Conservation (phyloP, 257 asterid species). For the Primulina eburnea region DNA sequence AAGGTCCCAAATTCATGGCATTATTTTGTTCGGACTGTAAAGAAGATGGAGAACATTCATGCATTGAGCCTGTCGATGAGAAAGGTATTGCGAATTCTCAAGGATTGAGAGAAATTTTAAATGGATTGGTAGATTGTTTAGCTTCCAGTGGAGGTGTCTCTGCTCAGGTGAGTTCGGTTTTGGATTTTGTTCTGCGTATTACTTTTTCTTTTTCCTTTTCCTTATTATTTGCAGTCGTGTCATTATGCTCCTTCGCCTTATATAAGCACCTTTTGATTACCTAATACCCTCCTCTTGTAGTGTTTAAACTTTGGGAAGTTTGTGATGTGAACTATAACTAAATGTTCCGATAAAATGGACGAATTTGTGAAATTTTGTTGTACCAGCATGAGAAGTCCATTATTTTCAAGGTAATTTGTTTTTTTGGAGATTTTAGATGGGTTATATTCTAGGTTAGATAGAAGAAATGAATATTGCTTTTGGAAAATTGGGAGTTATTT, state of each 20-base stretch:
- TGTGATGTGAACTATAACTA: background rate
- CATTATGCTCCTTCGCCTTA: background rate
- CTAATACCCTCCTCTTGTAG: background rate
- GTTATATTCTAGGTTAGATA: too few relatives aligned
- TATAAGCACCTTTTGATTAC: background rate
- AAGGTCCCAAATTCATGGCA: slow-evolving; percentile 76
- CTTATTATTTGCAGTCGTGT: background rate
- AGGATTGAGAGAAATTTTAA: slow-evolving; percentile 47
- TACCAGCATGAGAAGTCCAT: background rate
- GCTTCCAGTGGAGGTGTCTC: slow-evolving; percentile 59
- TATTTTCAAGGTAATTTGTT: too few relatives aligned
- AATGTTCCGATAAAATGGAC: background rate
- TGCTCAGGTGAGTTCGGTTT: slow-evolving; percentile 48
- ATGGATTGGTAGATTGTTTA: slow-evolving; percentile 73
- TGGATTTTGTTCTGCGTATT: background rate
- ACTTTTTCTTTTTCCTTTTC: background rate
- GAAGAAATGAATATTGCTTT: too few relatives aligned
- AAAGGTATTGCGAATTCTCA: slow-evolving; percentile 35
- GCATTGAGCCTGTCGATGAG: slow-evolving; percentile 30
- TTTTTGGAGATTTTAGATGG: background rate
- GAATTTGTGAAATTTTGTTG: too few relatives aligned
- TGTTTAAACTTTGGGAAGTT: background rate
- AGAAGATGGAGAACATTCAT: slow-evolving; percentile 42
- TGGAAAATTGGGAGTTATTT: background rate
- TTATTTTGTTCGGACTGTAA: slow-evolving; percentile 49